phyloP scores from a whole-genome alignment of 1,284 basidiomycete species.

The Cutaneotrichosporon mucoides region DNA sequence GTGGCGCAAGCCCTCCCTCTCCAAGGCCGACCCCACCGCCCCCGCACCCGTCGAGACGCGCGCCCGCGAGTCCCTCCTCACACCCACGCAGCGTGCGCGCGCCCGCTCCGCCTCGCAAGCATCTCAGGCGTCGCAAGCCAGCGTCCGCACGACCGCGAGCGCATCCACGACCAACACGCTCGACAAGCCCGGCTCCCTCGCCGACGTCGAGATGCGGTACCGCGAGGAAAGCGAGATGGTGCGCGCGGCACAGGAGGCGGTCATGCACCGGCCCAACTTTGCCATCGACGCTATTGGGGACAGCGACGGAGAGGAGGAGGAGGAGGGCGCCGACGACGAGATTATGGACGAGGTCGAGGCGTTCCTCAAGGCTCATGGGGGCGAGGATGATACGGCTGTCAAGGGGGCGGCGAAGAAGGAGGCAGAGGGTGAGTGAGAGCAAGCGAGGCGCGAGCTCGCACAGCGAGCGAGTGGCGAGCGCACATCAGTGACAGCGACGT shows the following conservation, averaged over 20 bases:
- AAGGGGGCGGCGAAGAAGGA: slow-evolving; percentile 77
- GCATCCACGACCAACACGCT: slow-evolving; percentile 49
- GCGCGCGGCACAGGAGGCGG: slow-evolving; percentile 70
- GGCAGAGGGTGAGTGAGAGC: slow-evolving; percentile 34
- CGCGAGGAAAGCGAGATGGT: slow-evolving; percentile 56
- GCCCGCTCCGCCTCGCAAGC: slow-evolving; percentile 28
- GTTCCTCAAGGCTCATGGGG: slow-evolving; percentile 68
- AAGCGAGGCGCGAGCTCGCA: too few relatives aligned
- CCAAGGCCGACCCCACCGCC: slow-evolving; percentile 64
- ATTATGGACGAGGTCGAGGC: slow-evolving; percentile 92
- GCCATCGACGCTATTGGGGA: slow-evolving; percentile 88
- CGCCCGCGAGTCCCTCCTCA: slow-evolving; percentile 76
- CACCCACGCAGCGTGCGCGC: slow-evolving; percentile 41
- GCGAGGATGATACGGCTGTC: slow-evolving; percentile 70
- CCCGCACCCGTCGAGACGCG: slow-evolving; percentile 65
- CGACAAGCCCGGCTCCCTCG: slow-evolving; percentile 41
- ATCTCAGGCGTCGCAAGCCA: background rate
- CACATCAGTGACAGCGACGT: too few relatives aligned
- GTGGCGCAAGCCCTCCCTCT: slow-evolving; percentile 66
- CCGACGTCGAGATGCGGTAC: slow-evolving; percentile 44
- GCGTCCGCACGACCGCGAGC: slow-evolving; percentile 51
- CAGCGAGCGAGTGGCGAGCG: too few relatives aligned
- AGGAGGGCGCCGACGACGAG: slow-evolving; percentile 51
- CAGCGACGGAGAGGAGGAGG: slow-evolving; percentile 67
- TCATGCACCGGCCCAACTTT: slow-evolving; percentile 86